Conservation (phyloP, 345 rosid genomes). For the Eucalyptus pauciflora region DNA sequence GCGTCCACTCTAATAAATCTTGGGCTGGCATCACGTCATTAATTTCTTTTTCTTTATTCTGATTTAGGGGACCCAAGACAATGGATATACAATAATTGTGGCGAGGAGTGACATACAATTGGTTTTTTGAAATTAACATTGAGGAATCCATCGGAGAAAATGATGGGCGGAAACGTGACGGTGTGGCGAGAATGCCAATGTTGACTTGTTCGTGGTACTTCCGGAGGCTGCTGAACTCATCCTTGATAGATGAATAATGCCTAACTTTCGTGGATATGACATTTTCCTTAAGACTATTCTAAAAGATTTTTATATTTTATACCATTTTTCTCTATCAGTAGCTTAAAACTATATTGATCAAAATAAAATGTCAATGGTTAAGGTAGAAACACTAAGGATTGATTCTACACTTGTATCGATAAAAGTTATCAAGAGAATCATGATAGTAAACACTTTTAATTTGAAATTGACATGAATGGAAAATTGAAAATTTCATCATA, state of each 20-base stretch:
- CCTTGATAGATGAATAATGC: not conserved
- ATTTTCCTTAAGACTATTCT: not conserved
- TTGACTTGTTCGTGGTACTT: not conserved
- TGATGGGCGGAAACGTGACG: not conserved
- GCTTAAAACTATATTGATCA: not conserved
- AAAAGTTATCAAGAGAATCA: not conserved
- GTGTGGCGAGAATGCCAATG: not conserved
- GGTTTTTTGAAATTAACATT: not conserved
- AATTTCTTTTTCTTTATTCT: not conserved
- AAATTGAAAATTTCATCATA: not conserved
- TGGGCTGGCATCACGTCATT: not conserved
- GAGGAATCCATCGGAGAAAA: not conserved
- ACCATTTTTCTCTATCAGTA: not conserved
- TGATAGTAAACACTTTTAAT: not conserved
- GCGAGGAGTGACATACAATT: not conserved
- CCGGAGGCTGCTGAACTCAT: not conserved
- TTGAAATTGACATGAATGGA: not conserved
- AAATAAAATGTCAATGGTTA: not conserved
- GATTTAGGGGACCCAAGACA: not conserved
- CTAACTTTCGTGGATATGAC: not conserved
- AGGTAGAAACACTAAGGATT: not conserved
- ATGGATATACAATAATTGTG: not conserved
- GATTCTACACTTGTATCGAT: not conserved
- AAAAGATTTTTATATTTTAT: not conserved
- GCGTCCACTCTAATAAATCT: not conserved